phyloP scores from a whole-genome alignment of 805 yeast genomes.

The Blastobotrys americana region DNA sequence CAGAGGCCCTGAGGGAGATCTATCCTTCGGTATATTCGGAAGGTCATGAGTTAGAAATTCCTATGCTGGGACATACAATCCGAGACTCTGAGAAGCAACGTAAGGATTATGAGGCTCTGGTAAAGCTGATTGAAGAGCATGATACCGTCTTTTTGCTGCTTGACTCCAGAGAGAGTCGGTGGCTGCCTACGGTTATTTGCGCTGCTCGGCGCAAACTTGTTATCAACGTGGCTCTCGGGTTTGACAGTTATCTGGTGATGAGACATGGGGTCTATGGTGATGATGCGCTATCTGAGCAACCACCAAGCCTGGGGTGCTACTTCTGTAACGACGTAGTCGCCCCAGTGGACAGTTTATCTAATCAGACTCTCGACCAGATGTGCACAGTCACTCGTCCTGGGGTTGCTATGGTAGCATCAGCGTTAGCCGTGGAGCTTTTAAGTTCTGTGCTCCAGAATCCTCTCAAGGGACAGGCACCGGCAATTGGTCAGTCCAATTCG shows the following conservation, averaged over 20 bases:
- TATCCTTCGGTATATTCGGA: constrained; percentile 67
- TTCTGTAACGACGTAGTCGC: constrained; percentile 95
- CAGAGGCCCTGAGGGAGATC: constrained; percentile 58
- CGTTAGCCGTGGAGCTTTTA: constrained; percentile 77
- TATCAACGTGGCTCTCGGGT: constrained; percentile 90
- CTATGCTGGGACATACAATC: constrained; percentile 93
- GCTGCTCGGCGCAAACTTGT: constrained; percentile 62
- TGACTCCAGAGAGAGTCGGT: constrained; percentile 93
- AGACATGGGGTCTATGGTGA: constrained; percentile 62
- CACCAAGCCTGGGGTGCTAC: constrained; percentile 71
- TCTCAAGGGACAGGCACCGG: constrained; percentile 40
- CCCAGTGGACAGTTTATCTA: constrained; percentile 80
- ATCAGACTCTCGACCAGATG: constrained; percentile 92
- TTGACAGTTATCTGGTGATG: constrained; percentile 89
- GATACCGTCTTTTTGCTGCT: constrained; percentile 75
- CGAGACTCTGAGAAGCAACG: constrained; percentile 46
- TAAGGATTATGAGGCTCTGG: constrained; percentile 46
- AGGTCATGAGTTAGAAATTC: constrained; percentile 69
- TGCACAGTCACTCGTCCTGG: constrained; percentile 98
- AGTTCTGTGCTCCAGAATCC: constrained; percentile 69
- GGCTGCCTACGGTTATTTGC: constrained; percentile 92
- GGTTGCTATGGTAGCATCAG: constrained; percentile 79
- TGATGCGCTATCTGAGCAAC: constrained; percentile 18
- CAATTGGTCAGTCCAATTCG: constrained; percentile 14
- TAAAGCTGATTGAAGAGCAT: constrained; percentile 50